These are phyloP conservation scores for Pezicula rhizophila DNA, from an alignment of 2,329 filamentous ascomycete species.

Conservation along the genomic window DNA sequence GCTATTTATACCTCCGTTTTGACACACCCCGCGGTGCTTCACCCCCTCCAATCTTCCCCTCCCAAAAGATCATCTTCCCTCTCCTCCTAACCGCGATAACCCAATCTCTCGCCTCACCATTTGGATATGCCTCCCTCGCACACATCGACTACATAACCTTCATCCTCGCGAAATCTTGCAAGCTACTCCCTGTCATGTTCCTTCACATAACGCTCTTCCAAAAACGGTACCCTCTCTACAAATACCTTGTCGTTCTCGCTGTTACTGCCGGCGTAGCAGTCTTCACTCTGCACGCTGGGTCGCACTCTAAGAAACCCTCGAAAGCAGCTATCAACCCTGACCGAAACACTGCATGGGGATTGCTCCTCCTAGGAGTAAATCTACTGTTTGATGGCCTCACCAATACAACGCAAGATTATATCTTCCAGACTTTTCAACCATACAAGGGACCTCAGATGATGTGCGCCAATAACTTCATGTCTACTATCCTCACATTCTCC, in stretches of 20 bases:
- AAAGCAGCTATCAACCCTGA: constrained; percentile 36
- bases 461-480: constrained; percentile 92
- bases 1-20: constrained; percentile 70
- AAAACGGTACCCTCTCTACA: constrained; percentile 85
- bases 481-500: constrained; percentile 65
- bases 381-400: constrained; percentile 92
- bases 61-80: constrained; percentile 65
- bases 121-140: constrained; percentile 85
- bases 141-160: constrained; percentile 99
- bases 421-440: constrained; percentile 73
- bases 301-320: constrained; percentile 42
- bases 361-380: constrained; percentile 81
- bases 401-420: constrained; percentile 93
- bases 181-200: constrained; percentile 97
- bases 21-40: constrained; percentile 49
- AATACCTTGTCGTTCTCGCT: constrained; percentile 86
- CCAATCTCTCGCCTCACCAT: constrained; percentile 84
- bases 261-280: constrained; percentile 91
- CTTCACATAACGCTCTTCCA: constrained; percentile 90
- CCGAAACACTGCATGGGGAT: constrained; percentile 67
- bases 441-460: constrained; percentile 98
- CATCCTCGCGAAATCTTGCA: constrained; percentile 95
- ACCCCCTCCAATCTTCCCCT: constrained; percentile 68
- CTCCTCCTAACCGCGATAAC: constrained; percentile 82
- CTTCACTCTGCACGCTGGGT: constrained; percentile 81